A percentile compares a stretch with the other conserved stretches of the same genome.
Evolutionary conservation across 257 asterid species (phyloP).

Genomic region (Asclepias syriaca): DNA sequence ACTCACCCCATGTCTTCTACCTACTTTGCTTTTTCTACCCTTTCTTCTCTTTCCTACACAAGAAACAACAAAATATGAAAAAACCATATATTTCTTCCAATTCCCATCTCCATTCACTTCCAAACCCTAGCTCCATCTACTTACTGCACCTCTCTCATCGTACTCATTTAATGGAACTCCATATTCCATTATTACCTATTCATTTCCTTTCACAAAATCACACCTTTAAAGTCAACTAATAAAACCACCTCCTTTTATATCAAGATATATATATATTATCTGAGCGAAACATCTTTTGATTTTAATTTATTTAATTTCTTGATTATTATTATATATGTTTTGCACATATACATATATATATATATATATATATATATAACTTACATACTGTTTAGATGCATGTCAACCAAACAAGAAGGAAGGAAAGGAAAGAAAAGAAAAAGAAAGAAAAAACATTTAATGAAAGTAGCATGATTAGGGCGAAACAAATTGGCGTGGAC

Average conservation of each 20-base stretch:
- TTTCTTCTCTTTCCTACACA: slow-evolving; percentile 28
- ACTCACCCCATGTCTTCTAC: slow-evolving; percentile 32
- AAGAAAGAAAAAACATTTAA: background rate
- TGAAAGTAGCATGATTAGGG: background rate
- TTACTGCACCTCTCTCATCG: slow-evolving; percentile 32
- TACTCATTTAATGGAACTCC: background rate
- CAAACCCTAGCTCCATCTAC: background rate
- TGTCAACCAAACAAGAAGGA: no score
- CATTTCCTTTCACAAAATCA: background rate
- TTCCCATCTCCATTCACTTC: background rate
- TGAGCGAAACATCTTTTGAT: no score
- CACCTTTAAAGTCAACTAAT: no score
- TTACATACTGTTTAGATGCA: no score
- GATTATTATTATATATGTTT: no score
- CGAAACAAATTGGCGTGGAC: background rate
- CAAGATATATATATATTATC: no score
- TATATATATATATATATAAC: no score
- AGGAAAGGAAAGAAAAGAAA: no score
- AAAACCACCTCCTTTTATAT: no score
- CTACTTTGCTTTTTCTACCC: slow-evolving; percentile 25
- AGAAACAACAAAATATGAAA: slow-evolving; percentile 25
- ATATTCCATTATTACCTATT: background rate
- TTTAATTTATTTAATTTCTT: no score
- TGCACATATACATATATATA: no score
- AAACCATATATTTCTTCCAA: background rate